phyloP scores from a whole-genome alignment of 2,329 filamentous ascomycete species.

The Pseudogymnoascus sp. region DNA sequence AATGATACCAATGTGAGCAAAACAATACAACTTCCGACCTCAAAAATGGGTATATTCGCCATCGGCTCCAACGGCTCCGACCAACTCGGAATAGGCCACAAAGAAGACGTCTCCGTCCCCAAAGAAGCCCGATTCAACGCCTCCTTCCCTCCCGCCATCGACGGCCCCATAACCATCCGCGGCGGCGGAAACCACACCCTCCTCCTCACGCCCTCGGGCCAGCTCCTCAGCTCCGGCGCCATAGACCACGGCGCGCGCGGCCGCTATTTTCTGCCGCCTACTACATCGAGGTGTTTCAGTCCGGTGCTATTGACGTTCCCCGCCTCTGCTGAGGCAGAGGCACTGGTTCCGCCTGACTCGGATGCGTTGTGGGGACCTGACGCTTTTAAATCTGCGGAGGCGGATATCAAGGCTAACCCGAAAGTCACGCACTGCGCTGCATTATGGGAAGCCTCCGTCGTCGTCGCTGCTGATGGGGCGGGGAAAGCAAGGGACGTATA shows the following conservation, averaged over 20 bases:
- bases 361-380: too few species aligned
- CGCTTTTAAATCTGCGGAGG: too few species aligned
- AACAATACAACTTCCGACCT: neutral
- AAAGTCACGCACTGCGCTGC: slow-evolving; percentile 47
- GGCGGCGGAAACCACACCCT: slow-evolving; percentile 86
- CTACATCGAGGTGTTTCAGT: slow-evolving; percentile 12
- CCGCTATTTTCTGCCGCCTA: slow-evolving; percentile 10
- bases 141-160: slow-evolving; percentile 30
- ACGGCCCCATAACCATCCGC: slow-evolving; percentile 24
- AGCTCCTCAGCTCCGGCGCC: slow-evolving; percentile 59
- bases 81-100: slow-evolving; percentile 63
- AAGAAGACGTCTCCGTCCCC: slow-evolving; percentile 60
- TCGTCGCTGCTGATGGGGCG: slow-evolving; percentile 42
- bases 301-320: slow-evolving; percentile 14
- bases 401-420: slow-evolving; percentile 14
- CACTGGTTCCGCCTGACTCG: too few species aligned
- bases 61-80: slow-evolving; percentile 71
- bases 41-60: slow-evolving; percentile 50
- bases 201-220: slow-evolving; percentile 50
- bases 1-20: neutral
- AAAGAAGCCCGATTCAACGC: slow-evolving; percentile 50
- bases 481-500: slow-evolving; percentile 44
- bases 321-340: too few species aligned
- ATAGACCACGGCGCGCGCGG: slow-evolving; percentile 47
- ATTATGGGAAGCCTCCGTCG: slow-evolving; percentile 68